A percentile compares a stretch with the other conserved stretches of the same genome.
These are phyloP conservation scores for Cladosporium oxysporum DNA, from an alignment of 2,329 filamentous ascomycete genomes.

Conservation along the genomic window DNA sequence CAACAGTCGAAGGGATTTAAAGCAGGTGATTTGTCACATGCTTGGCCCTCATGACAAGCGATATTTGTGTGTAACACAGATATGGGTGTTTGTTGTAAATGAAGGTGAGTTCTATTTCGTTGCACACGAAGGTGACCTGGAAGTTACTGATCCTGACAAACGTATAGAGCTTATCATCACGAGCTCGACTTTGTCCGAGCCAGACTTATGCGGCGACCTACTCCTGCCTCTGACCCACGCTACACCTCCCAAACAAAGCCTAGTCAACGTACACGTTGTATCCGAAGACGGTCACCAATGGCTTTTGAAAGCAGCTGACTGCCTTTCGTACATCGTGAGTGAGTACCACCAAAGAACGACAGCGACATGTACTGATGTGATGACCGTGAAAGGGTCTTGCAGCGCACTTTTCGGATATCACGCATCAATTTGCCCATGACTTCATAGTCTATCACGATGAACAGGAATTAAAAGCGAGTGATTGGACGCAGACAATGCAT, in stretches of 20 bases:
- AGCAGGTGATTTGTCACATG: neutral
- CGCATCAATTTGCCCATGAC: neutral
- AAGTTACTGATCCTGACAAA: too few relatives aligned
- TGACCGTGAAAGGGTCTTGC: neutral
- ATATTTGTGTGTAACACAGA: neutral
- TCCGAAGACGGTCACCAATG: neutral
- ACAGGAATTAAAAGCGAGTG: neutral
- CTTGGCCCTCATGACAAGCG: neutral
- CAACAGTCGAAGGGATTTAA: neutral
- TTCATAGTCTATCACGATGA: neutral
- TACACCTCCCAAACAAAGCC: neutral
- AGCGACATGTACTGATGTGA: neutral
- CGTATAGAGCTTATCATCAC: neutral
- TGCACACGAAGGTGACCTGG: too few relatives aligned
- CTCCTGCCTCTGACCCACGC: neutral
- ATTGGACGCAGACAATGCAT: neutral
- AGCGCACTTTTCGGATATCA: neutral
- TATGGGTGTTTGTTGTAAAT: neutral
- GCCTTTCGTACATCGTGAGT: neutral
- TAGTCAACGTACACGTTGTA: neutral
- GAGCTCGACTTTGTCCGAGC: neutral
- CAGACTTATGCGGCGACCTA: neutral
- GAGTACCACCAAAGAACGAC: neutral
- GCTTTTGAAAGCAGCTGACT: neutral
- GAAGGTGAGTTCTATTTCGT: too few relatives aligned